phyloP scores from a whole-genome alignment of 2,329 filamentous ascomycete species.

The Cladosporium sp. region DNA sequence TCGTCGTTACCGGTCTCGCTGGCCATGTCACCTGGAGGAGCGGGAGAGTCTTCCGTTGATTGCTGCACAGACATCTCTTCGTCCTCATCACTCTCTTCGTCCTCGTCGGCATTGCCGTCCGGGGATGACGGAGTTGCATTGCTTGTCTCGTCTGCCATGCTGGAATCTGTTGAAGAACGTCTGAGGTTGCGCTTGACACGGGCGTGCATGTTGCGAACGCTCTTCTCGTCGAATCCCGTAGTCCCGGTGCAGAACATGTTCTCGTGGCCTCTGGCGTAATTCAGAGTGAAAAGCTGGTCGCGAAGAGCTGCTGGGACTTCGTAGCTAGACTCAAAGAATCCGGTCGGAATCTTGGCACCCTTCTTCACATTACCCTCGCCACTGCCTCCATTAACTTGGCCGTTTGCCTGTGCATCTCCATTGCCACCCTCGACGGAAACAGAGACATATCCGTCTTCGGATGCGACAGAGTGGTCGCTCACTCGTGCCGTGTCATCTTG shows the following conservation, averaged over 20 bases:
- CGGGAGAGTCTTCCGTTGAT: conserved; percentile 5
- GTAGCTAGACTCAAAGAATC: conserved; percentile 28
- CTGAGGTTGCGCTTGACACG: conserved; percentile 25
- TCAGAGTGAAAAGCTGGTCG: conserved; percentile 68
- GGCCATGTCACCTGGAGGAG: neutral
- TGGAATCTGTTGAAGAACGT: conserved; percentile 25
- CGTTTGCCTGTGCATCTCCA: neutral
- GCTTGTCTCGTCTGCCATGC: conserved; percentile 22
- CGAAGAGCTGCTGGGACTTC: conserved; percentile 59
- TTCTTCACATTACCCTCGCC: conserved; percentile 28
- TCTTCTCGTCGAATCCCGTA: conserved; percentile 17
- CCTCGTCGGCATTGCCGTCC: conserved; percentile 24
- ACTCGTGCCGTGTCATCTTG: conserved; percentile 50
- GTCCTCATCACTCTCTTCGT: conserved; percentile 21
- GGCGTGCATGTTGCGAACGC: conserved; percentile 23
- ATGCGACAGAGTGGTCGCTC: conserved; percentile 73
- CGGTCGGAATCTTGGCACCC: conserved; percentile 23
- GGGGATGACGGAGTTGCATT: conserved; percentile 18
- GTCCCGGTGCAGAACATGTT: conserved; percentile 55
- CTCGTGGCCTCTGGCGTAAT: conserved; percentile 58
- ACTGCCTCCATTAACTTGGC: neutral
- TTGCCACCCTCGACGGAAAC: conserved; percentile 70
- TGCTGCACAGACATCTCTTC: neutral
- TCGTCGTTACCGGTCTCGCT: conserved; percentile 16
- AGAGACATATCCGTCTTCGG: conserved; percentile 87